Conservation (phyloP, 495 filamentous ascomycete genomes). For the Thozetella sp. region DNA sequence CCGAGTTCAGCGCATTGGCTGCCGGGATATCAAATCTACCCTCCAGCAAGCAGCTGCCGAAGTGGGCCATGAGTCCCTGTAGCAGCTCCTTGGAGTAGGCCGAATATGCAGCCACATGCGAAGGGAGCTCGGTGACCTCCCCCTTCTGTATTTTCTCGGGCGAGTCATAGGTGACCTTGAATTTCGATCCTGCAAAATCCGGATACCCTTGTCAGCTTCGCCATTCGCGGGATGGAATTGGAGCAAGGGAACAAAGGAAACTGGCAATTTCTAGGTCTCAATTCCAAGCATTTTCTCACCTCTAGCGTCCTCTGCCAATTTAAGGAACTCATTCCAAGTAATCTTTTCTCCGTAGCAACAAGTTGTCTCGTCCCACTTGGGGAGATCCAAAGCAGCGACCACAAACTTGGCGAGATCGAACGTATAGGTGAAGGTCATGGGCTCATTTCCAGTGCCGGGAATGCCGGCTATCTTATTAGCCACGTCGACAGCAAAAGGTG, state of each 20-base stretch:
- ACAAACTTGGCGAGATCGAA: conserved; percentile 50
- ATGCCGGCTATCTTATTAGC: conserved; percentile 41
- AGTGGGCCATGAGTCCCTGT: not conserved
- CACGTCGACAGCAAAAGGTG: conserved; percentile 45
- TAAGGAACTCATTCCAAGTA: conserved; percentile 43
- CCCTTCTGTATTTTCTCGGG: conserved; percentile 41
- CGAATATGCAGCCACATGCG: not conserved
- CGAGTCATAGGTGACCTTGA: conserved; percentile 45
- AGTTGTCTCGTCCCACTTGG: conserved; percentile 41
- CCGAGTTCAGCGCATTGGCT: not conserved
- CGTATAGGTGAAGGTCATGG: conserved; percentile 48
- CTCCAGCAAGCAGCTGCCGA: not conserved
- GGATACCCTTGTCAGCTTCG: not conserved
- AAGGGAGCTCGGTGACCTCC: conserved; percentile 42
- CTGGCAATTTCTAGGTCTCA: no score
- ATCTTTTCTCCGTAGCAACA: conserved; percentile 41
- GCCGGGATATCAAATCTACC: not conserved
- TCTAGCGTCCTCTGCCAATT: conserved; percentile 36
- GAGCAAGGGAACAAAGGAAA: no score
- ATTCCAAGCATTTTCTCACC: no score
- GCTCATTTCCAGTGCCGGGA: conserved; percentile 47
- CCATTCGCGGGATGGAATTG: no score
- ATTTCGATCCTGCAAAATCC: conserved; percentile 33
- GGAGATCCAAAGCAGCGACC: conserved; percentile 35
- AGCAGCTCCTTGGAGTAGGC: not conserved